phyloP scores from a whole-genome alignment of 495 filamentous ascomycete species.

The Penicillium paradoxum region DNA sequence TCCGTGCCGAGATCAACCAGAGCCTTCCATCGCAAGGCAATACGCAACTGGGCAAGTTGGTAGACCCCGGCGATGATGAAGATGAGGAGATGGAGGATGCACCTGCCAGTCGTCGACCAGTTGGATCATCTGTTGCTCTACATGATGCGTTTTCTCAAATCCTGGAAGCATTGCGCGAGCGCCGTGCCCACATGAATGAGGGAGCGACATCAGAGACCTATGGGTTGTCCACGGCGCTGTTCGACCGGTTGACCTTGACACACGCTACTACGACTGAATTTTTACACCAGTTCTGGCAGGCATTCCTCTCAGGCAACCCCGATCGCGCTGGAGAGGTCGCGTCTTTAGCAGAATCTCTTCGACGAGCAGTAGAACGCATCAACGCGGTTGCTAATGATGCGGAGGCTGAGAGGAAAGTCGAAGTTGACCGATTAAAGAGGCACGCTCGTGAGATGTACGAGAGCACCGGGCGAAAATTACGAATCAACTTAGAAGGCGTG shows the following conservation, averaged over 20 bases:
- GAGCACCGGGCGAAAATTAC: conserved; percentile 63
- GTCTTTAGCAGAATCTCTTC: conserved; percentile 71
- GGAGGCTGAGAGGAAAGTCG: conserved; percentile 61
- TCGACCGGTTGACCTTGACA: conserved; percentile 72
- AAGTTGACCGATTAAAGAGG: conserved; percentile 55
- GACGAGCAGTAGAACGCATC: conserved; percentile 71
- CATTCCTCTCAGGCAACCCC: conserved; percentile 78
- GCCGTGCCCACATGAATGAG: conserved; percentile 31
- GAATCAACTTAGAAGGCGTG: conserved; percentile 57
- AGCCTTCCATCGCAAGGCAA: conserved; percentile 54
- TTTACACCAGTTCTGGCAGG: conserved; percentile 90
- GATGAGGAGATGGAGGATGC: conserved; percentile 49
- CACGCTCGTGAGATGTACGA: conserved; percentile 63
- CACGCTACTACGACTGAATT: conserved; percentile 93
- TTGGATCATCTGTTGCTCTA: conserved; percentile 34
- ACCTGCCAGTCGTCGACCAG: conserved; percentile 26
- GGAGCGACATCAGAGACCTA: conserved; percentile 41
- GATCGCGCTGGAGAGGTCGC: conserved; percentile 69
- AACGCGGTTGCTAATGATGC: conserved; percentile 74
- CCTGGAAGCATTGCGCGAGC: conserved; percentile 42
- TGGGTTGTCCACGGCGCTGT: conserved; percentile 59
- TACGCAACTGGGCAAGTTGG: conserved; percentile 34
- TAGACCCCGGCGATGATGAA: conserved; percentile 58
- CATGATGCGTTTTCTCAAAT: conserved; percentile 39
- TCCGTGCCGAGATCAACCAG: conserved; percentile 57